A percentile compares a stretch with the other conserved stretches of the same genome.
Evolutionary conservation across 208 protist genomes (phyloP).

Genomic region (Crithidia expoeki): DNA sequence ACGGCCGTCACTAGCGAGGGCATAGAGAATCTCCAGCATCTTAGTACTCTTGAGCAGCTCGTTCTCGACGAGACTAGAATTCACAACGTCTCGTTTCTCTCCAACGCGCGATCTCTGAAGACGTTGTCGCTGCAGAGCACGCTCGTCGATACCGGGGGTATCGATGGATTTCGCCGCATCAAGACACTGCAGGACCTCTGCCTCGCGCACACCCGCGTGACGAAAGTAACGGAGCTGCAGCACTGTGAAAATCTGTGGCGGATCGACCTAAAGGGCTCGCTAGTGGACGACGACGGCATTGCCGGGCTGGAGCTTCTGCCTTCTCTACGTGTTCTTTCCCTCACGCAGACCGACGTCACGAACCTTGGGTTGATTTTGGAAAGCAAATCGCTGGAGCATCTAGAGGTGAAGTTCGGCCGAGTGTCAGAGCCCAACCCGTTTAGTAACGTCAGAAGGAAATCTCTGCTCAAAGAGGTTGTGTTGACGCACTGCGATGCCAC

Average conservation of each 20-base stretch:
- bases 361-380: slow-evolving; percentile 6
- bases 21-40: slow-evolving; percentile 4
- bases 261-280: slow-evolving; percentile 25
- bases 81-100: slow-evolving; percentile 18
- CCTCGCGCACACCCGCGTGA: slow-evolving; percentile 32
- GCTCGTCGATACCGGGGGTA: slow-evolving; percentile 13
- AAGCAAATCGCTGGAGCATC: slow-evolving; percentile 21
- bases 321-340: slow-evolving; percentile 22
- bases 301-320: slow-evolving; percentile 20
- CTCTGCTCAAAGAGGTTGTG: slow-evolving; percentile 21
- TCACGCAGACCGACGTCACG: slow-evolving; percentile 32
- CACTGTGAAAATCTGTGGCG: slow-evolving; percentile 15
- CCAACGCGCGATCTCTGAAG: slow-evolving; percentile 16
- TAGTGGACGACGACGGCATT: slow-evolving; percentile 22
- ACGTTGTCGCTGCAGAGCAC: slow-evolving; percentile 31
- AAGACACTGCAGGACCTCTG: slow-evolving; percentile 27
- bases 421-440: slow-evolving; percentile 11
- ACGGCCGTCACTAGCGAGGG: slow-evolving; percentile 29
- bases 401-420: slow-evolving; percentile 25
- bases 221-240: slow-evolving; percentile 21
- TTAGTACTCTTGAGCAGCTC: slow-evolving; percentile 29
- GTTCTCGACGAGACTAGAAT: slow-evolving; percentile 25
- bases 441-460: slow-evolving; percentile 8
- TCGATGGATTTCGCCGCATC: slow-evolving; percentile 23
- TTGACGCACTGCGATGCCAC: slow-evolving; percentile 32